These are phyloP conservation scores for Scheffersomyces segobiensis DNA, from an alignment of 1,139 yeast genomes.

Conservation along the genomic window DNA sequence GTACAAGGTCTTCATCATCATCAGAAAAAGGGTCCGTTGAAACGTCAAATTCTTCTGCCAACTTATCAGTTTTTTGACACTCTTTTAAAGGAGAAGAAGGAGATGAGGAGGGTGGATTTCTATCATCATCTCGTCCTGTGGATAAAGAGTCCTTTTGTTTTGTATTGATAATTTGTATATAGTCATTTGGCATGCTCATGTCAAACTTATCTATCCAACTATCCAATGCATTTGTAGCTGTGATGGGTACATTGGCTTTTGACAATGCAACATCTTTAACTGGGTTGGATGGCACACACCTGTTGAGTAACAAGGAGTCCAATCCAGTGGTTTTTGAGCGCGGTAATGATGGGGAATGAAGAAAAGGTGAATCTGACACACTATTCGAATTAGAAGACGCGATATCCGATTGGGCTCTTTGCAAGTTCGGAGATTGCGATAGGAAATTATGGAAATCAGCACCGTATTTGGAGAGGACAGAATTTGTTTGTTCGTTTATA, in stretches of 20 bases:
- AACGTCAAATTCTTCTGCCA: slow-evolving; percentile 13
- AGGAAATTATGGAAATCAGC: slow-evolving; percentile 26
- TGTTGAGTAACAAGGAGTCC: slow-evolving; percentile 7
- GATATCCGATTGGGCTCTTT: slow-evolving; percentile 30
- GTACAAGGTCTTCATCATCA: slow-evolving; percentile 30
- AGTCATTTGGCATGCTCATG: slow-evolving; percentile 4
- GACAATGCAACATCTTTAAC: background rate
- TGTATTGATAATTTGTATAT: background rate
- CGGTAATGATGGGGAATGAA: background rate
- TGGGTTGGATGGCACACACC: background rate
- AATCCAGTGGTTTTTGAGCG: slow-evolving; percentile 30
- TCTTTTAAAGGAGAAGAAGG: background rate
- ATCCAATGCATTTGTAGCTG: slow-evolving; percentile 16
- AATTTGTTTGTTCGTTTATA: slow-evolving; percentile 34
- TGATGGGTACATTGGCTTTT: slow-evolving; percentile 5
- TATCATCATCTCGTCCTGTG: background rate
- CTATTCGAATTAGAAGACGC: slow-evolving; percentile 10
- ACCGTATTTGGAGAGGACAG: slow-evolving; percentile 42
- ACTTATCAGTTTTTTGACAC: background rate
- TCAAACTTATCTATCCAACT: slow-evolving; percentile 40
- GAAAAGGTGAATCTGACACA: background rate
- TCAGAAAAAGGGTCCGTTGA: slow-evolving; percentile 36
- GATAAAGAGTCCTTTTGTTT: background rate
- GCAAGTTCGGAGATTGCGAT: slow-evolving; percentile 24
- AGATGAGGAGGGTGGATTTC: background rate